Percentiles rank a stretch among this genome's conserved stretches.
phyloP scores from a whole-genome alignment of 2,329 filamentous ascomycete genomes.

The Ophiostoma piceae region DNA sequence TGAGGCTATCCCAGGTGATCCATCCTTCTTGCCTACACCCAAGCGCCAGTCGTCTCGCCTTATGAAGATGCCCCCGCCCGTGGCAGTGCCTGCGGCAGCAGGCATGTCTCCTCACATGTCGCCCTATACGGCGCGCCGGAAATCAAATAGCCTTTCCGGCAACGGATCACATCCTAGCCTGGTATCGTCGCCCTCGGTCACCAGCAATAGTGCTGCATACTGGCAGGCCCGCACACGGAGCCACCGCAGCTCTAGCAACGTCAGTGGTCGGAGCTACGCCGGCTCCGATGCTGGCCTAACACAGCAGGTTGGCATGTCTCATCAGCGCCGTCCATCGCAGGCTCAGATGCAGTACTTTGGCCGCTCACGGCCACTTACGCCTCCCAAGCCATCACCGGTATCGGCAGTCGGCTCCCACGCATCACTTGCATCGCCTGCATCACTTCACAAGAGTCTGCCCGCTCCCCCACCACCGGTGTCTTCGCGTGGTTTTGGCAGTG shows the following conservation, averaged over 20 bases:
- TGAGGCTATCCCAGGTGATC: conserved; percentile 54
- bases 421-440: neutral
- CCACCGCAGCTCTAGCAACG: conserved; percentile 46
- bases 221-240: conserved; percentile 42
- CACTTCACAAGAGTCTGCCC: conserved; percentile 23
- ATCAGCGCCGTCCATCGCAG: conserved; percentile 16
- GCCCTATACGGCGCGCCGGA: conserved; percentile 18
- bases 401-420: neutral
- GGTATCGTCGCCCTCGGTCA: conserved; percentile 2
- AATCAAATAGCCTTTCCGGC: conserved; percentile 30
- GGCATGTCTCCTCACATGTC: neutral
- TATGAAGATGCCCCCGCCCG: conserved; percentile 43
- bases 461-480: conserved; percentile 19
- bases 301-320: conserved; percentile 21
- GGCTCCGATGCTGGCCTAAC: conserved; percentile 35
- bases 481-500: neutral
- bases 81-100: conserved; percentile 24
- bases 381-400: conserved; percentile 11
- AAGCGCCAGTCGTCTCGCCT: conserved; percentile 47
- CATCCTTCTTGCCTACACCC: conserved; percentile 51
- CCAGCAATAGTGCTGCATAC: conserved; percentile 12
- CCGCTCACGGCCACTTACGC: conserved; percentile 20
- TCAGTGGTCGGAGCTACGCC: conserved; percentile 36
- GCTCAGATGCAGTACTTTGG: conserved; percentile 6
- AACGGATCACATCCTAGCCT: conserved; percentile 4